Evolutionary conservation across 495 filamentous ascomycete genomes (phyloP).

Genomic region (Entonaema liquescens): DNA sequence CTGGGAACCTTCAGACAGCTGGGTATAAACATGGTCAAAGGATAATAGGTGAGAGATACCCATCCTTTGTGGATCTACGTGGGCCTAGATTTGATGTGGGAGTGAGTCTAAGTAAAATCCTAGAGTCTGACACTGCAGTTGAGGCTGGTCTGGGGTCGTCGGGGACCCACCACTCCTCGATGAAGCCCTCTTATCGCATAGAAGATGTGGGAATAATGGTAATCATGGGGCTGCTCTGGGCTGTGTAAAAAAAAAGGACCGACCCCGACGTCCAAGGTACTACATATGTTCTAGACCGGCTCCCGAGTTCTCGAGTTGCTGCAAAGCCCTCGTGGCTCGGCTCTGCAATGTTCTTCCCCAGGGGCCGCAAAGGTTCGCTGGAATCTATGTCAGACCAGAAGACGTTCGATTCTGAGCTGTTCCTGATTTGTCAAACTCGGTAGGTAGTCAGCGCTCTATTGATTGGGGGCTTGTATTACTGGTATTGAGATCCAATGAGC

Average conservation of each 20-base stretch:
- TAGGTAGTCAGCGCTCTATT: slow-evolving; percentile 24
- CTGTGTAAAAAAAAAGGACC: slow-evolving; percentile 40
- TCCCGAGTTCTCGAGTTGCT: slow-evolving; percentile 29
- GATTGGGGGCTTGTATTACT: slow-evolving; percentile 20
- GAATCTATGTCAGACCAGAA: slow-evolving; percentile 38
- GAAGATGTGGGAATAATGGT: not conserved
- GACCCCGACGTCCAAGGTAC: slow-evolving; percentile 28
- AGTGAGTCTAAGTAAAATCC: slow-evolving; percentile 27
- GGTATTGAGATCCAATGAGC: slow-evolving; percentile 9
- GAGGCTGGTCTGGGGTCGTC: slow-evolving; percentile 27
- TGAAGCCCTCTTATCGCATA: slow-evolving; percentile 30
- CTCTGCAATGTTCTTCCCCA: slow-evolving; percentile 18
- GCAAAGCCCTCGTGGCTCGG: slow-evolving; percentile 32
- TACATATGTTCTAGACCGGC: slow-evolving; percentile 39
- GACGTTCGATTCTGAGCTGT: slow-evolving; percentile 39
- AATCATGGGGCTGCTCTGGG: slow-evolving; percentile 26
- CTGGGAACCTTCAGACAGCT: slow-evolving; percentile 22
- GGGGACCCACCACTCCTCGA: slow-evolving; percentile 22
- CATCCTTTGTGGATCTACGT: slow-evolving; percentile 36
- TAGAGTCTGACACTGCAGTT: slow-evolving; percentile 34
- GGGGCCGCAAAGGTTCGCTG: slow-evolving; percentile 37
- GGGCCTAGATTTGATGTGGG: slow-evolving; percentile 37
- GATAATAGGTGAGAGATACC: slow-evolving; percentile 35
- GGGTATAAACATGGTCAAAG: slow-evolving; percentile 12
- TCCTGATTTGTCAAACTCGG: slow-evolving; percentile 27